Percentiles rank a stretch among this genome's conserved stretches.
Evolutionary conservation across 768 basidiomycete genomes (phyloP).

Genomic region (Mycena haematopus): DNA sequence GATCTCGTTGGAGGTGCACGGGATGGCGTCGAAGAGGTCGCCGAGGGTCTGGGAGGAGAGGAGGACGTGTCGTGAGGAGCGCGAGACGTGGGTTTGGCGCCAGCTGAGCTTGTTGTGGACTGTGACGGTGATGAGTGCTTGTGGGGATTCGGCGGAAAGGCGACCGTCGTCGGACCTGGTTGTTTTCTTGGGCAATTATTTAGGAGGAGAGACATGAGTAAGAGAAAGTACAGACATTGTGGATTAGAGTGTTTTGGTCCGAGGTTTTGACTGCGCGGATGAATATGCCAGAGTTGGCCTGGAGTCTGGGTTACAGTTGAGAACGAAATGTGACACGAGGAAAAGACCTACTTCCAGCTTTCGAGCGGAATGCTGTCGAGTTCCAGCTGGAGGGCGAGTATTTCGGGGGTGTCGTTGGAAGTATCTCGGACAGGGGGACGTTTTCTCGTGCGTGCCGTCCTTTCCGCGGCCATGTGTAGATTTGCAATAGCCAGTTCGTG

Average conservation of each 20-base stretch:
- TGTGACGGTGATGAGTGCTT: slow-evolving; percentile 65
- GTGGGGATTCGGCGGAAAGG: slow-evolving; percentile 29
- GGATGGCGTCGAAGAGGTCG: slow-evolving; percentile 63
- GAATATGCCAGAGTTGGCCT: slow-evolving; percentile 61
- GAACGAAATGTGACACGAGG: not conserved
- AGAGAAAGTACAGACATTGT: slow-evolving; percentile 41
- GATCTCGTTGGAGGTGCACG: slow-evolving; percentile 66
- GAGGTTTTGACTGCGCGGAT: slow-evolving; percentile 68
- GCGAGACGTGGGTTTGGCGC: slow-evolving; percentile 63
- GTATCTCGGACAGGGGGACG: slow-evolving; percentile 42
- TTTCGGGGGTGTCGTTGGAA: slow-evolving; percentile 51
- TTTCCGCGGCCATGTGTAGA: slow-evolving; percentile 35
- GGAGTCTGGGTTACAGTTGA: slow-evolving; percentile 46
- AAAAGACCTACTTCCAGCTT: slow-evolving; percentile 63
- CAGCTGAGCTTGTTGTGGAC: slow-evolving; percentile 67
- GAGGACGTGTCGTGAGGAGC: slow-evolving; percentile 71
- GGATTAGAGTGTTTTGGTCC: slow-evolving; percentile 65
- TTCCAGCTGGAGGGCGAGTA: slow-evolving; percentile 52
- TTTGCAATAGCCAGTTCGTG: slow-evolving; percentile 20
- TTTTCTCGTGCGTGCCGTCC: slow-evolving; percentile 42
- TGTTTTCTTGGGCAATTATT: slow-evolving; percentile 35
- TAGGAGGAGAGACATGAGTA: not conserved
- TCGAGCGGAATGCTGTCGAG: slow-evolving; percentile 60
- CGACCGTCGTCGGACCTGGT: slow-evolving; percentile 31
- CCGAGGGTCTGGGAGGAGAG: slow-evolving; percentile 76